Evolutionary conservation across 768 basidiomycete species (phyloP), one percentile per base, ranked within the genome.

Genomic region (Clathrus columnatus): DNA sequence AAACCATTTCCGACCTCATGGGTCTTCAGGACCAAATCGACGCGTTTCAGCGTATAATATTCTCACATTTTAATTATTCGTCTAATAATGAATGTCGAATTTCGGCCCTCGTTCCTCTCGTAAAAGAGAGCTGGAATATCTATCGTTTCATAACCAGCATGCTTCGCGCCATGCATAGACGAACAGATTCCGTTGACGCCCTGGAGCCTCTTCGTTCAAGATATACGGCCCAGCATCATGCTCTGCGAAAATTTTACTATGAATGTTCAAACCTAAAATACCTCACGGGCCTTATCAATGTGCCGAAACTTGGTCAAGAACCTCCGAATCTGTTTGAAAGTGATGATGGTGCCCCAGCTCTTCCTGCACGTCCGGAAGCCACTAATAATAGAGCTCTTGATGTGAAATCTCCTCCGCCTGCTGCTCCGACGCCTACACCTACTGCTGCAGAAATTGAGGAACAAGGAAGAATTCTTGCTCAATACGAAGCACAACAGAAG

Each of bases 221-320:
- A 28, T 99, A 85, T 71, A 84, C 81, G 57, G 79, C 89, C 23
- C 96, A 98, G 64, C 96, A 99, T 65, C 84, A 93, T 65, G 86
- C 82, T 60, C 78, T 99, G 8, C 85, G 96, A 59, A 92, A 95
- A 68, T 99, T 96, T 73, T 98, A 98, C 74, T 98, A 98, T 68
- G 96, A 99, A 67, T 99, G 96, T 67, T 96, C 93, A 8, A 98
- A 98, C 71, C 81, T 99, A 61, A 97, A 96, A 69, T 99, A 96
- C 69, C 72, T 99, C 51, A 99, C 96, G 8, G 91, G 94, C 45
- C 78, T 99, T 27, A 96, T 99, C 65, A 99, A 98, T 68, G 94
- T 99, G 2, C 96, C 96, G 11, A 99, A 98, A 69, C 78, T 99
- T 30, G 95, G 92, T 45, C 84, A 89, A 65, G 92, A 91, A 64